Base-by-base conservation (phyloP, 805 yeast species). In the Ogataea ganodermae region DNA sequence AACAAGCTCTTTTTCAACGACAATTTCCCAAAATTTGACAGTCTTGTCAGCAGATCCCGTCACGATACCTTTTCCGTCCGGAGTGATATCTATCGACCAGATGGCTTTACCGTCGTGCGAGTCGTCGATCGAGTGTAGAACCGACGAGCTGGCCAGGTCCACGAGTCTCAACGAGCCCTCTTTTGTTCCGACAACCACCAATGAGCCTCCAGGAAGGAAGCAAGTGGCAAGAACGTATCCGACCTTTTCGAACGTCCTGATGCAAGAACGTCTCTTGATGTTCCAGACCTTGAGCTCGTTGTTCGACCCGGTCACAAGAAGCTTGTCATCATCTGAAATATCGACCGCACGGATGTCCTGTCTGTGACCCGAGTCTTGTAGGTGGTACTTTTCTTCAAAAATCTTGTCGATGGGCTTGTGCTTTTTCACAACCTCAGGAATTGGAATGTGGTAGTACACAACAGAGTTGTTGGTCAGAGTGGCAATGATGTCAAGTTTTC, bases 11-110 rank as follows among this genome's bases (percentile, higher is more conserved):
- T 79, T 76, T 45, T 80, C 84, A 20, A 89, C 78, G 58, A 75
- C 72, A 62, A 94, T 81, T 40, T 84, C 80, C 99, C 99, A 94
- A 63, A 90, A 89, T 63, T 89, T 89, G 35, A 92, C 85, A 3
- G 80, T 70, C 63, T 91, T 91, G 66, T 94, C 99, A 32, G 96
- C 95, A 27, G 97, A 92, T 8, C 97, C 99, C 2, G 97, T 87
- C 0, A 91, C 83, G 41, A 94, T 71, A 1, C 84, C 75, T 56
- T 81, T 84, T 13, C 98, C 99, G 67, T 92, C 96, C 12, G 85
- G 79, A 2, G 92, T 80, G 27, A 94, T 64, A 63, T 92, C 97
- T 56, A 94, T 72, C 1, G 96, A 84, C 97, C 97, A 94, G 42
- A 94, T 79, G 1, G 97, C 88, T 41, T 62, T 60, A 23, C 82